phyloP scores from a whole-genome alignment of 2,329 filamentous ascomycete species.

The Fusarium sambucinum region DNA sequence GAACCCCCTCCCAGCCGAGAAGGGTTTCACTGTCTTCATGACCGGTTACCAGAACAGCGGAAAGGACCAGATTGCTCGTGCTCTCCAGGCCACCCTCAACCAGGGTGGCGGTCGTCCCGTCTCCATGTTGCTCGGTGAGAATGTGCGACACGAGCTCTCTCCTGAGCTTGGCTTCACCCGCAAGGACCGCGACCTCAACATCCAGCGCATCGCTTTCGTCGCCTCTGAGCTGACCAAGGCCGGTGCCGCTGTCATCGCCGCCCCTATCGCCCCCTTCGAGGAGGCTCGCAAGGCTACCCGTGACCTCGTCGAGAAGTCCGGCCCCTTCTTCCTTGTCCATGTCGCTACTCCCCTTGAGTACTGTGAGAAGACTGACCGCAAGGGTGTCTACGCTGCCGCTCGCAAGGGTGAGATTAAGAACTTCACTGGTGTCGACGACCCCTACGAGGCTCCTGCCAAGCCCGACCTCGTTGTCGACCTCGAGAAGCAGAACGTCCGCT shows the following conservation, averaged over 20 bases:
- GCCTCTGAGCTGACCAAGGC: constrained; percentile 93
- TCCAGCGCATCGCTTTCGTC: constrained; percentile 95
- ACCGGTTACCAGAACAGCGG: constrained; percentile 97
- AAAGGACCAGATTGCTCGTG: constrained; percentile 96
- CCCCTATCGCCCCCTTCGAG: constrained; percentile 95
- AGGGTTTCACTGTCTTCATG: constrained; percentile 98
- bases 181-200: constrained; percentile 93
- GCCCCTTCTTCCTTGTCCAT: constrained; percentile 94
- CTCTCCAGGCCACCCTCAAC: constrained; percentile 96
- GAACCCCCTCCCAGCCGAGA: constrained; percentile 88
- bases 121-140: constrained; percentile 94
- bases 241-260: constrained; percentile 93
- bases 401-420: constrained; percentile 93
- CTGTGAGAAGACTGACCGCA: constrained; percentile 94
- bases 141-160: constrained; percentile 91
- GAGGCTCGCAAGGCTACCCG: constrained; percentile 79
- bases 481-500: constrained; percentile 88
- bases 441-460: constrained; percentile 87
- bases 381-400: constrained; percentile 87
- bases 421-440: constrained; percentile 98
- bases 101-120: constrained; percentile 97
- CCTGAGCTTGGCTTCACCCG: constrained; percentile 95
- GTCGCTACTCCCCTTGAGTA: constrained; percentile 93
- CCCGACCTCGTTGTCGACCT: constrained; percentile 87
- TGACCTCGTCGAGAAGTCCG: constrained; percentile 87